Evolutionary conservation across 1,284 basidiomycete species (phyloP).

Genomic region (Volvariella surrecta): DNA sequence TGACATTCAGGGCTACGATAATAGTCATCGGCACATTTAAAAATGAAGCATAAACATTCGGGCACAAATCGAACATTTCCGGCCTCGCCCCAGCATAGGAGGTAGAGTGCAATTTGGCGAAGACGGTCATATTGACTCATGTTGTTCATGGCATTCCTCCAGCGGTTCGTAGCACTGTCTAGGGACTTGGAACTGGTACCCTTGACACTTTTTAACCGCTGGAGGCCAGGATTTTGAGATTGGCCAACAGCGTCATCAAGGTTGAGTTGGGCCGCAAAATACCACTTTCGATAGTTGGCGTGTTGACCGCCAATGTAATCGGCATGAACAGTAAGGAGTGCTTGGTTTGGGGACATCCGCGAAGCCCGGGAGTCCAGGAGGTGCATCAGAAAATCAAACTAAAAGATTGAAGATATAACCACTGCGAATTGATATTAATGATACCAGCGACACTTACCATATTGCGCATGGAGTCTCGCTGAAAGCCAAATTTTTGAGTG

Average conservation of each 20-base stretch:
- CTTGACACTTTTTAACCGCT: slow-evolving; percentile 62
- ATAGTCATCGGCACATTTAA: slow-evolving; percentile 99
- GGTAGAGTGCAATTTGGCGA: slow-evolving; percentile 92
- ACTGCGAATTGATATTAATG: neutral
- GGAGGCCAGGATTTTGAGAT: slow-evolving; percentile 85
- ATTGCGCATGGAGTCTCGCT: slow-evolving; percentile 86
- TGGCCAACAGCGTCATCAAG: slow-evolving; percentile 96
- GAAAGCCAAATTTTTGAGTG: slow-evolving; percentile 99
- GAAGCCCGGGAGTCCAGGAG: slow-evolving; percentile 92
- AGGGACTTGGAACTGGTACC: slow-evolving; percentile 71
- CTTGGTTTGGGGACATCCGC: slow-evolving; percentile 97
- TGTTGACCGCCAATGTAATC: slow-evolving; percentile 98
- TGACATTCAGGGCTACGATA: slow-evolving; percentile 99
- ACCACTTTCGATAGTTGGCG: slow-evolving; percentile 98
- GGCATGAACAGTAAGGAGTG: slow-evolving; percentile 90
- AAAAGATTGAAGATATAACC: slow-evolving; percentile 8
- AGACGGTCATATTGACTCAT: slow-evolving; percentile 99
- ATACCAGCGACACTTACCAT: slow-evolving; percentile 49
- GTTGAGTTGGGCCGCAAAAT: slow-evolving; percentile 98
- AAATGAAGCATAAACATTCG: slow-evolving; percentile 97
- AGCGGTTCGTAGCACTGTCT: slow-evolving; percentile 82
- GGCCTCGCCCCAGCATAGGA: slow-evolving; percentile 97
- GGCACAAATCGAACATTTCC: slow-evolving; percentile 98
- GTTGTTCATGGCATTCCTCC: slow-evolving; percentile 97
- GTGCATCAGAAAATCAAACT: slow-evolving; percentile 99